A percentile compares a stretch with the other conserved stretches of the same genome.
Conservation (phyloP, 345 rosid genomes). For the Eucalyptus dawsonii region DNA sequence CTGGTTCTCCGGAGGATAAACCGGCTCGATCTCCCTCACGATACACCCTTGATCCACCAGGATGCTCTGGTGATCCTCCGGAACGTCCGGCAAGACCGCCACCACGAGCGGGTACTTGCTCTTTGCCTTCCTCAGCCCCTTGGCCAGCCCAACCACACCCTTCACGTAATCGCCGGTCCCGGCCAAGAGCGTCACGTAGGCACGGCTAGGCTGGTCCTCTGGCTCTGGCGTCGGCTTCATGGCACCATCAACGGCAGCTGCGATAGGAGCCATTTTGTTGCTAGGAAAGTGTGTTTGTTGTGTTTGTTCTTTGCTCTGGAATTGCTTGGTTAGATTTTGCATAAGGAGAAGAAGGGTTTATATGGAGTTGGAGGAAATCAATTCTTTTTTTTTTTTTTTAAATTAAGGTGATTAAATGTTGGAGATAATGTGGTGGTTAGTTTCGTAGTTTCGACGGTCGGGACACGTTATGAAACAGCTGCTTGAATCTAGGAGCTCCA, state of each 20-base stretch:
- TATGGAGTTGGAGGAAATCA: background rate
- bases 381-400: background rate
- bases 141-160: constrained; percentile 36
- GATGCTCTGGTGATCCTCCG: constrained; percentile 16
- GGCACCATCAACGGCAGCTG: background rate
- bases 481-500: background rate
- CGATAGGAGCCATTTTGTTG: background rate
- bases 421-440: background rate
- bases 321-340: background rate
- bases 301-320: background rate
- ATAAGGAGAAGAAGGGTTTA: background rate
- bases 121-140: constrained; percentile 25
- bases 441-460: background rate
- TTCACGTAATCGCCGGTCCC: constrained; percentile 17
- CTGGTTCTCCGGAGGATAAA: constrained; percentile 22
- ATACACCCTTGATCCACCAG: constrained; percentile 24
- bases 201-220: background rate
- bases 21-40: constrained; percentile 21
- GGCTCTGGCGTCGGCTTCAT: background rate
- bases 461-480: background rate
- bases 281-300: background rate
- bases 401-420: background rate
- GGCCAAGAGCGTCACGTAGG: background rate
- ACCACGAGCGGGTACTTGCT: constrained; percentile 29
- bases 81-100: constrained; percentile 29